Evolutionary conservation across 306 rosid species (phyloP), one percentile per base, ranked within the genome.

Genomic region (Inga laurina): DNA sequence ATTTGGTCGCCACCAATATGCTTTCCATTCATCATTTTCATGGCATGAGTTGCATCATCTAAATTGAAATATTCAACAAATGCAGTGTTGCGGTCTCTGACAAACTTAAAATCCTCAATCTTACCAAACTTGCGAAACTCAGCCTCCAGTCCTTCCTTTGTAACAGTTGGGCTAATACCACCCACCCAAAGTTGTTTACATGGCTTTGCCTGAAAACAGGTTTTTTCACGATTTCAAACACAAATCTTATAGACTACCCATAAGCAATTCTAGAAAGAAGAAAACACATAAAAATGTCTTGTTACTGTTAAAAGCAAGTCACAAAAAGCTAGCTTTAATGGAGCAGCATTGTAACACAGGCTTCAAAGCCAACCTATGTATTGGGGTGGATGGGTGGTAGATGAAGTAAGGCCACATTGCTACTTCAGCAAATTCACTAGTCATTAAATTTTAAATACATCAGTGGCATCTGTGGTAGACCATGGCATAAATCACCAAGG

Each of bases 101-200:
- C 82, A 85, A 97, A 93, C 87, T 90, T 94, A 81, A 91, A 94
- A 72, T 92, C 97, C 91, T 94, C 97, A 77, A 92, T 64, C 90
- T 89, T 93, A 78, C 99, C 97, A 83, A 92, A 94, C 87, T 91
- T 92, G 44, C 83, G 75, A 85, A 97, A 97, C 16, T 94, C 97
- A 80, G 90, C 90, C 86, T 94, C 97, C 71, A 97, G 80, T 69
- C 89, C 94, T 82, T 94, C 99, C 90, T 84, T 97, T 54, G 94
- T 86, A 77, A 97, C 90, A 83, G 92, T 80, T 56, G 90, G 88
- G 90, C 97, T 91, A 79, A 97, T 93, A 74, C 98, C 99, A 88
- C 98, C 99, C 45, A 97, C 95, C 99, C 99, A 97, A 61, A 97
- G 92, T 69, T 88, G 91, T 86, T 90, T 91, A 80, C 88, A 91